Conservation (phyloP, 78 protist species). For the Polysphondylium violaceum region DNA sequence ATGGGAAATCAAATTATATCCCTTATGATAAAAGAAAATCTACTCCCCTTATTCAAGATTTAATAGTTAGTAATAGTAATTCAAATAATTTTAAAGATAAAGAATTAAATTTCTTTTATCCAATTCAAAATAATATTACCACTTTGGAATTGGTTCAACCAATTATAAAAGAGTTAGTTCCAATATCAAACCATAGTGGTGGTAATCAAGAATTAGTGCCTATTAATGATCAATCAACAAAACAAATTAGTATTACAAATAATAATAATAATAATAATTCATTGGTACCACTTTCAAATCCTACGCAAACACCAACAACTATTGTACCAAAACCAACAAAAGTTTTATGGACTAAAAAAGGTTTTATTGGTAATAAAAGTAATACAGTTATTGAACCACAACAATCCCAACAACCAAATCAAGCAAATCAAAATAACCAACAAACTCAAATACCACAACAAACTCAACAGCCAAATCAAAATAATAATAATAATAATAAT, state of each 20-base stretch:
- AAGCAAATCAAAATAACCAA: not conserved
- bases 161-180: too few relatives aligned
- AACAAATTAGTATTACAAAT: not conserved
- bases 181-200: too few relatives aligned
- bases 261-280: not conserved
- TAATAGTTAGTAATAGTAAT: too few relatives aligned
- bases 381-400: not conserved
- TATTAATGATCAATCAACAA: too few relatives aligned
- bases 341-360: conserved; percentile 75
- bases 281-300: not conserved
- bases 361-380: conserved; percentile 37
- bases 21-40: conserved; percentile 45
- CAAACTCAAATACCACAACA: not conserved
- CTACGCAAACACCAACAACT: not conserved
- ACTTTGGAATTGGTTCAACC: too few relatives aligned
- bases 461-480: not conserved
- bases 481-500: too few relatives aligned
- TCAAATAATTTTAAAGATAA: too few relatives aligned
- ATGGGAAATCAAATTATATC: conserved; percentile 26
- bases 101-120: too few relatives aligned
- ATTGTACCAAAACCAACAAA: conserved; percentile 52
- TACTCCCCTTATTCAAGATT: too few relatives aligned
- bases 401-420: not conserved
- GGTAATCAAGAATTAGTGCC: too few relatives aligned
- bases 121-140: too few relatives aligned